phyloP scores from a whole-genome alignment of 2,329 filamentous ascomycete species.

The Seiridium cupressi region DNA sequence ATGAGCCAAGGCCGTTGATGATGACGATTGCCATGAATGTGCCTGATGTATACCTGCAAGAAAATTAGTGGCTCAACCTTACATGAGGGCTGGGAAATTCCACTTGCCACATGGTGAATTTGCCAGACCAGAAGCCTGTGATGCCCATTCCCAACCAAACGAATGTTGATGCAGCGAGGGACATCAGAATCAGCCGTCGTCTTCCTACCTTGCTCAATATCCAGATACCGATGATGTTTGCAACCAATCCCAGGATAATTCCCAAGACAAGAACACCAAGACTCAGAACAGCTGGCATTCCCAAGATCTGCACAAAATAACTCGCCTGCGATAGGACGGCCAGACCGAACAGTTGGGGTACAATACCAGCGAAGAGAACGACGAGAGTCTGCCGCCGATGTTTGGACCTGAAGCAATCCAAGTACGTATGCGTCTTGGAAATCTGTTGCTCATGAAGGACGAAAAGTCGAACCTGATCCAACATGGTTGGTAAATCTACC shows the following conservation, averaged over 20 bases:
- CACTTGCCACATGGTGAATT: slow-evolving; percentile 35
- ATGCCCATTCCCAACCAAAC: slow-evolving; percentile 46
- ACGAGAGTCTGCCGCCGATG: slow-evolving; percentile 42
- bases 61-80: neutral
- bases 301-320: slow-evolving; percentile 37
- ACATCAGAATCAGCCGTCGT: slow-evolving; percentile 34
- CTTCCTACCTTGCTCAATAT: slow-evolving; percentile 38
- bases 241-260: slow-evolving; percentile 41
- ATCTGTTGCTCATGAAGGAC: slow-evolving; percentile 36
- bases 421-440: slow-evolving; percentile 31
- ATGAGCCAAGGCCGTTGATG: slow-evolving; percentile 8
- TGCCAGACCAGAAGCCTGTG: slow-evolving; percentile 39
- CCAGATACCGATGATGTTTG: slow-evolving; percentile 43
- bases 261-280: slow-evolving; percentile 45
- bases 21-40: slow-evolving; percentile 43
- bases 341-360: slow-evolving; percentile 45
- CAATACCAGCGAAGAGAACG: slow-evolving; percentile 37
- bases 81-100: neutral
- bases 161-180: slow-evolving; percentile 27
- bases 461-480: slow-evolving; percentile 45
- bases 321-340: slow-evolving; percentile 39
- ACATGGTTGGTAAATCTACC: slow-evolving; percentile 26
- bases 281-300: slow-evolving; percentile 26
- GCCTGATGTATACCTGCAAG: slow-evolving; percentile 17
- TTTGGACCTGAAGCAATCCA: slow-evolving; percentile 40